Conservation (phyloP, 1,284 basidiomycete genomes). For the Puccinia hordei region DNA sequence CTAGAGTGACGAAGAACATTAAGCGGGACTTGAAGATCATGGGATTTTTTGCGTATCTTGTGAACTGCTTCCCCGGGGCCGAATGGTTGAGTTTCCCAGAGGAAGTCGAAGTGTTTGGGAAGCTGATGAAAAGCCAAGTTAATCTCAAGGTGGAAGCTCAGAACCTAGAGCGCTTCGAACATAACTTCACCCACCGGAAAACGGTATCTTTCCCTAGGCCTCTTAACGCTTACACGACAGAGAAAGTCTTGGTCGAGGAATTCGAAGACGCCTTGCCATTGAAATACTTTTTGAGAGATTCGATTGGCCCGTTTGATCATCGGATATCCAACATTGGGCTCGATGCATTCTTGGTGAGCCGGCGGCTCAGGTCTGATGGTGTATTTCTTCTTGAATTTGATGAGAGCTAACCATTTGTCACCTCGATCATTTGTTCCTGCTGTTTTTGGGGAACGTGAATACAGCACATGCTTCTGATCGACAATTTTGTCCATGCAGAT, state of each 20-base stretch:
- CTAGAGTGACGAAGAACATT: conserved; percentile 77
- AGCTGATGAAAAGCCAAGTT: conserved; percentile 96
- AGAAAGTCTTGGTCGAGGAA: conserved; percentile 85
- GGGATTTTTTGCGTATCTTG: conserved; percentile 80
- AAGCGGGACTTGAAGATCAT: conserved; percentile 88
- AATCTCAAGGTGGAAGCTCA: conserved; percentile 87
- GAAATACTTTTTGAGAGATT: conserved; percentile 79
- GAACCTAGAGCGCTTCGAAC: conserved; percentile 81
- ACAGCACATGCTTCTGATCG: conserved; percentile 94
- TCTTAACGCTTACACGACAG: conserved; percentile 74
- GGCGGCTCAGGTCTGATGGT: background rate
- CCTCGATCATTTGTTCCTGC: conserved; percentile 25
- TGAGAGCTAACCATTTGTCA: background rate
- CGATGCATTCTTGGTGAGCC: conserved; percentile 84
- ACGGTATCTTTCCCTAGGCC: conserved; percentile 88
- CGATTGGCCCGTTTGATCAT: conserved; percentile 86
- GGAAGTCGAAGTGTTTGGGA: conserved; percentile 89
- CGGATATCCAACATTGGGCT: conserved; percentile 88
- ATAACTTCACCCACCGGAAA: conserved; percentile 74
- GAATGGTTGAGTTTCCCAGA: conserved; percentile 95
- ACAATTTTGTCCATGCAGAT: conserved; percentile 97
- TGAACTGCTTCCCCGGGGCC: conserved; percentile 86
- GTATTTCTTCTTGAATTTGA: background rate
- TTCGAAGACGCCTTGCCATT: conserved; percentile 89
- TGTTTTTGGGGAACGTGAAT: conserved; percentile 40